Evolutionary conservation across 257 asterid genomes (phyloP).

Genomic region (Euphrasia confusa): DNA sequence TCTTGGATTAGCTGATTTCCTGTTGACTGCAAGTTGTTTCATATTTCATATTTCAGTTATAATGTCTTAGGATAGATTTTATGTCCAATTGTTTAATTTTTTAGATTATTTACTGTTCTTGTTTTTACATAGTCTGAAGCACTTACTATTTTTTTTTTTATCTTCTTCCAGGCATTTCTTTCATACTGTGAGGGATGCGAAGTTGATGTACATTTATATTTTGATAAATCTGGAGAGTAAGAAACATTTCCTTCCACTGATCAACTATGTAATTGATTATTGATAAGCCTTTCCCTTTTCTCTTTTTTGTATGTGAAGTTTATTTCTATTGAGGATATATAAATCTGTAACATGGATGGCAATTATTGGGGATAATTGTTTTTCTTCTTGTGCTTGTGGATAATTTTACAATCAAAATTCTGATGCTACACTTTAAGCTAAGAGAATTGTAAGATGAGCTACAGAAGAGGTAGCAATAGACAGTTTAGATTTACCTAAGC

Average conservation of each 20-base stretch:
- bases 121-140: constrained; percentile 5
- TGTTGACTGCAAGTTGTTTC: background rate
- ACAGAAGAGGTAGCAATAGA: constrained; percentile 9
- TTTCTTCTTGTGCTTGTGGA: constrained; percentile 11
- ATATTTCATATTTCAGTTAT: too few species aligned
- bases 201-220: constrained; percentile 78
- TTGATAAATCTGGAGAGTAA: constrained; percentile 98
- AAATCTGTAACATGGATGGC: constrained; percentile 1
- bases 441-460: constrained; percentile 13
- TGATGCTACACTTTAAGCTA: background rate
- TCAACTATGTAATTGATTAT: background rate
- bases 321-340: constrained; percentile 1
- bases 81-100: background rate
- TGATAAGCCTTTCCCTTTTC: background rate
- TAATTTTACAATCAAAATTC: background rate
- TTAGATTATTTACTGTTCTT: background rate
- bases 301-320: constrained; percentile 23
- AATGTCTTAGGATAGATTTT: background rate
- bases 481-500: background rate
- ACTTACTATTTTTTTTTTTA: constrained; percentile 17
- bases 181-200: constrained; percentile 95
- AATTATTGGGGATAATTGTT: background rate
- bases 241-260: constrained; percentile 33
- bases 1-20: constrained; percentile 18
- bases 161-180: constrained; percentile 80